Base-by-base conservation (phyloP, 805 yeast species). In the Suhomyces prunicola region DNA sequence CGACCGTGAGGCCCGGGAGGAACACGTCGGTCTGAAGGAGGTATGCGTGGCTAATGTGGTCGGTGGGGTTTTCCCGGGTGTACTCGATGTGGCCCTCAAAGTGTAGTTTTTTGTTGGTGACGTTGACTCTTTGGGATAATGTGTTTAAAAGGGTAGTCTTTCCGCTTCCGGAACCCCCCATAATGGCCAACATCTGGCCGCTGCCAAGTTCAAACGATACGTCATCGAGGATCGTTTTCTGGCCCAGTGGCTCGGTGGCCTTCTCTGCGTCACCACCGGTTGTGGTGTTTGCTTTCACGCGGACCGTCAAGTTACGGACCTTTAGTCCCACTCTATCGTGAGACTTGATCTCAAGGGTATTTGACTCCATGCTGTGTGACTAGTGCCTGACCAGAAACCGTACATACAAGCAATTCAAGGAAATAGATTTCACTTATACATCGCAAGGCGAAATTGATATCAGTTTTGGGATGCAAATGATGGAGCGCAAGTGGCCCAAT, bases 141-240 rank as follows among this genome's bases (percentile, higher is more conserved):
- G 83, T 82, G 63, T 90, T 90, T 22, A 90, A 71, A 44, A 90
- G 65, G 0, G 96, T 88, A 0, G 96, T 90, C 62, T 90, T 90
- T 3, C 96, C 96, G 3, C 90, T 83, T 0, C 96, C 96, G 0
- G 92, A 86, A 0, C 96, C 93, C 2, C 96, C 97, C 73, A 90
- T 79, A 8, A 90, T 87, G 5, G 96, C 96, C 68, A 90, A 77
- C 39, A 90, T 68, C 8, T 86, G 73, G 15, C 89, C 88, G 12
- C 80, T 66, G 0, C 82, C 79, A 9, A 88, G 72, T 48, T 82
- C 83, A 54, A 88, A 77, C 2, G 88, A 81, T 46, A 88, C 72
- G 26, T 82, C 63, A 51, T 74, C 65, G 26, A 74, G 57, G 26
- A 74, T 71, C 41, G 19, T n/a, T 39, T 12, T 51, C 41, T n/a